Base-by-base conservation (phyloP, 257 asterid species). In the Solanum tacnaense region DNA sequence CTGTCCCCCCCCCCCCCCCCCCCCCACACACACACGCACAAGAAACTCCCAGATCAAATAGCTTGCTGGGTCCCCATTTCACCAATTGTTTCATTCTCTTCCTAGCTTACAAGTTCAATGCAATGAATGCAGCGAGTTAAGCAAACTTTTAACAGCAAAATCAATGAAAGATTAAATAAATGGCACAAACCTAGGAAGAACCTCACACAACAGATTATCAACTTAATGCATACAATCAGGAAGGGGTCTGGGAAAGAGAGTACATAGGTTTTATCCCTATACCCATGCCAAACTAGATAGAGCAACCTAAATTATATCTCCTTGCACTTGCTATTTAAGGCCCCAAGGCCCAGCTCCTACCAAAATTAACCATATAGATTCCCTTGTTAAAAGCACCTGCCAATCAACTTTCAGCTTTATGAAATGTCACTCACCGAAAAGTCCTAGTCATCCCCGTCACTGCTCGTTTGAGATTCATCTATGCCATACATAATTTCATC, bases 401-500 rank as follows among this genome's bases (percentile, higher is more conserved):
- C 39, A 36, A 29, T 70, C 25, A 46, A 81, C 85, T 44, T 81
- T 16, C 85, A 25, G 21, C 38, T 81, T 32, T 32, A 44, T 29
- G 27, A 81, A 81, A 76, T 18, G 49, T 88, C 88, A 81, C 72
- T 71, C 83, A 36, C 87, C 84, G 32, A 72, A 81, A 71, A 56
- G 36, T 31, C 75, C 90, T 91, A 96, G 46, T 92, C 94, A 86
- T 95, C 98, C 87, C 89, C 86, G 10, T 93, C 98, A 62, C 94
- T 94, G 88, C 93, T 87, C 3, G 90, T 88, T 83, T 94, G 89
- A 27, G 98, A 95, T 87, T 95, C 98, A 52, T 96, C 97, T 27
- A 90, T 88, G 38, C 96, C 98, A 84, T 93, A 94, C 86, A 92
- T 84, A 92, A 90, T 95, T 84, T 96, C 99, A 25, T 95, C 98